Percentiles rank a stretch among this genome's conserved stretches.
Evolutionary conservation across 805 yeast species (phyloP).

Genomic region (Saccharomycopsis javanensis): DNA sequence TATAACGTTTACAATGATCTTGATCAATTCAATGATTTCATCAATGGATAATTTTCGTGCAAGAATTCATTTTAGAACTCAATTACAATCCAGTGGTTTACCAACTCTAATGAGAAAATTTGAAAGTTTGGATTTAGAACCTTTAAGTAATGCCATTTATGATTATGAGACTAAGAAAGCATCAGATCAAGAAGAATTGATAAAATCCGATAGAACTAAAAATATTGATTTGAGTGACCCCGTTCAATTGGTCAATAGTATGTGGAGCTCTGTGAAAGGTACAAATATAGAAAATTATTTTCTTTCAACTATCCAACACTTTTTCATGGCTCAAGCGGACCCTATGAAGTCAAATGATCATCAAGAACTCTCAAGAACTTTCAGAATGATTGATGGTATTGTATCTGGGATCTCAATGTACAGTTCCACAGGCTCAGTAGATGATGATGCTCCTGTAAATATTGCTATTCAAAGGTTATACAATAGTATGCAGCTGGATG

Average conservation of each 20-base stretch:
- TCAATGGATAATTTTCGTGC: constrained; percentile 30
- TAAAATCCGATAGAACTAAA: constrained; percentile 30
- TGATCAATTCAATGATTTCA: constrained; percentile 55
- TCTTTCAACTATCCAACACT: constrained; percentile 55
- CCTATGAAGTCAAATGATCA: constrained; percentile 39
- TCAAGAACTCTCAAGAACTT: constrained; percentile 39
- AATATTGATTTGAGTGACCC: constrained; percentile 62
- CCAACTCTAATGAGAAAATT: constrained; percentile 27
- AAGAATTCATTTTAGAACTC: constrained; percentile 50
- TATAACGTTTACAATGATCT: constrained; percentile 56
- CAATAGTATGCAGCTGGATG: constrained; percentile 63
- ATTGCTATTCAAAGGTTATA: constrained; percentile 56
- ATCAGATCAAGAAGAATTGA: constrained; percentile 14
- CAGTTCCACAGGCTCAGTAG: constrained; percentile 12
- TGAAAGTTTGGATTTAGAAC: constrained; percentile 33
- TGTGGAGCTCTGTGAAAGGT: constrained; percentile 48
- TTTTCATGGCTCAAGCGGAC: constrained; percentile 40
- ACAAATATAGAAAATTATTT: constrained; percentile 52
- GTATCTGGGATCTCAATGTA: constrained; percentile 42
- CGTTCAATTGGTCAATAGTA: constrained; percentile 49
- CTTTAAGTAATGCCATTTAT: constrained; percentile 23
- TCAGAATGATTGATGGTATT: constrained; percentile 45
- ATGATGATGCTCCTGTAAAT: constrained; percentile 46
- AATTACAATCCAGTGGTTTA: constrained; percentile 33
- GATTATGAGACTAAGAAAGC: constrained; percentile 19